These are phyloP conservation scores for Candida montana DNA, from an alignment of 805 yeast species.

Conservation along the genomic window DNA sequence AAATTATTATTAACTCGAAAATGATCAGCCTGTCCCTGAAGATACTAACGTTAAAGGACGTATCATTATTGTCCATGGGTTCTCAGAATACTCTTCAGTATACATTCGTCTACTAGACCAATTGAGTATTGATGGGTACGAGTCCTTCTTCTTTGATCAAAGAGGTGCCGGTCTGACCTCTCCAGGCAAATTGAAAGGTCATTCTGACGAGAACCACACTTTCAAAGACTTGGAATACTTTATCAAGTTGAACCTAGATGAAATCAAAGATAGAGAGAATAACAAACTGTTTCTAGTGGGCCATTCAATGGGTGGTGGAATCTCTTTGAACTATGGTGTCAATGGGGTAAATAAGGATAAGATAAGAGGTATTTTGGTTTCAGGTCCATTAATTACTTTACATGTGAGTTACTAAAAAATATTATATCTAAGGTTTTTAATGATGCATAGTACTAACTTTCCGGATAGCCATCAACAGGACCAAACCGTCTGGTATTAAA, in stretches of 20 bases:
- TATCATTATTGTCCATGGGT: slow-evolving; percentile 64
- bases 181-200: slow-evolving; percentile 47
- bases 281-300: slow-evolving; percentile 53
- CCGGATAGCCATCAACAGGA: slow-evolving; percentile 39
- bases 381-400: slow-evolving; percentile 56
- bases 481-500: slow-evolving; percentile 44
- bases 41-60: slow-evolving; percentile 41
- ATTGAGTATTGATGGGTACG: slow-evolving; percentile 50
- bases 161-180: slow-evolving; percentile 71
- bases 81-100: slow-evolving; percentile 49
- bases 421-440: no score
- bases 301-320: slow-evolving; percentile 83
- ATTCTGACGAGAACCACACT: slow-evolving; percentile 49
- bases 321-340: slow-evolving; percentile 55
- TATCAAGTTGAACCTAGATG: slow-evolving; percentile 38
- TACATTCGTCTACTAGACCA: slow-evolving; percentile 51
- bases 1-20: no score
- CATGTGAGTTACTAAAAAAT: slow-evolving; percentile 27
- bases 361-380: slow-evolving; percentile 41
- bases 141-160: slow-evolving; percentile 65
- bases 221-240: slow-evolving; percentile 58
- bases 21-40: slow-evolving; percentile 29
- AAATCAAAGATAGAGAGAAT: slow-evolving; percentile 18
- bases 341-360: slow-evolving; percentile 44
- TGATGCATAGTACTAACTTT: not conserved